Base-by-base conservation (phyloP, 306 rosid genomes). In the Biancaea sappan region DNA sequence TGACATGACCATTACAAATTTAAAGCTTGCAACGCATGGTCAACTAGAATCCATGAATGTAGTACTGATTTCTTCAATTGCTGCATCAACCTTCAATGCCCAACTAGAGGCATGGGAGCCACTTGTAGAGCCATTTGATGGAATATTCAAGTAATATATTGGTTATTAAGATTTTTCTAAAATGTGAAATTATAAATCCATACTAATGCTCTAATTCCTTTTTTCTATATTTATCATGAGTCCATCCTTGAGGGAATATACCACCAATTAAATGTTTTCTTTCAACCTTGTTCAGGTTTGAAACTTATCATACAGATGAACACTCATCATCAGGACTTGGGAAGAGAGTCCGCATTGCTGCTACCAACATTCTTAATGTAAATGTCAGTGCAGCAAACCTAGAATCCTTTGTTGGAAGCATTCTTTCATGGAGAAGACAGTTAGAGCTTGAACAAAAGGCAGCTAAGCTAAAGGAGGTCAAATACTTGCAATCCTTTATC, bases 91-190 rank as follows among this genome's bases (percentile, higher is more conserved):
- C 82, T 94, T 94, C 84, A 94, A 94, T 76, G 84, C 99, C 40
- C 93, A 90, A 77, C 84, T 92, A 80, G 97, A 94, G 87, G 93
- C 97, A 18, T 94, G 99, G 99, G 99, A 94, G 69, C 99, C 99
- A 56, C 85, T 94, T 71, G 88, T 94, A 73, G 99, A 94, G 80
- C 96, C 99, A 51, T 94, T 94, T 58, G 99, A 94, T 82, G 99
- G 97, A 80, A 94, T 94, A 84, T 90, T 94, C 86, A 94, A 92
- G 99, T 94, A 92, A 81, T 59, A 54, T 52, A 71, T 72, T 26
- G 10, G 54, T 44, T 65, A 57, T 52, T 48, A 4, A 11, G 59
- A 53, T 65, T 6, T 46, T 44, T 51, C 63, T 28, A 9, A 38
- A 35, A 6, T 44, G 41, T 71, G 37, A 22, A 25, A 26, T 28